Evolutionary conservation across 2,329 filamentous ascomycete species (phyloP).

Genomic region (Ophiostoma novo-ulmi): DNA sequence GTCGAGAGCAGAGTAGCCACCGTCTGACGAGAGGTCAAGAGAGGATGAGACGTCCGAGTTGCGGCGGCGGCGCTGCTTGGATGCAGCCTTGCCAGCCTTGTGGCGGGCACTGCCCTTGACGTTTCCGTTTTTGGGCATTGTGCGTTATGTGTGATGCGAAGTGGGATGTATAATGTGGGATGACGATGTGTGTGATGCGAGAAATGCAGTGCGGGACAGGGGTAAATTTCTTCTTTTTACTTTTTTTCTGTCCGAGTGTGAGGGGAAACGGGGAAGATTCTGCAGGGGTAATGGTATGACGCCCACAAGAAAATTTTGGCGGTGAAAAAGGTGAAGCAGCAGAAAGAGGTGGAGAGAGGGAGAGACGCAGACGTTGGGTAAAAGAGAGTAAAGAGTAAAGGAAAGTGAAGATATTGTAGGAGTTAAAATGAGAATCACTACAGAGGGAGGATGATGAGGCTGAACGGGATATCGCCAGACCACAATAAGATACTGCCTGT

Average conservation of each 20-base stretch:
- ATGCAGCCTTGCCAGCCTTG: slow-evolving; percentile 41
- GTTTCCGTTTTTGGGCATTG: slow-evolving; percentile 48
- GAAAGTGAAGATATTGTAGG: neutral
- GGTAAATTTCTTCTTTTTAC: slow-evolving; percentile 8
- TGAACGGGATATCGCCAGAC: neutral
- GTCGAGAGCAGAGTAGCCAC: slow-evolving; percentile 70
- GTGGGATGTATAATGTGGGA: slow-evolving; percentile 4
- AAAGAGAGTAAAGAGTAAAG: too few species aligned
- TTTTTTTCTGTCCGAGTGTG: neutral
- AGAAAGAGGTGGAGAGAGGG: slow-evolving; percentile 1
- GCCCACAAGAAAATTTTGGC: slow-evolving; percentile 10
- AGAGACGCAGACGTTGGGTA: neutral
- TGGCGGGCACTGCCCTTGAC: slow-evolving; percentile 36
- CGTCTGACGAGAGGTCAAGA: slow-evolving; percentile 59
- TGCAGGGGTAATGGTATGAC: slow-evolving; percentile 16
- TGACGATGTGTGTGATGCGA: neutral
- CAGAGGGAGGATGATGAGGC: neutral
- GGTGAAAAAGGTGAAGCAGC: neutral
- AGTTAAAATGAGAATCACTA: neutral
- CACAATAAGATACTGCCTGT: neutral
- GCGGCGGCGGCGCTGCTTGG: slow-evolving; percentile 44
- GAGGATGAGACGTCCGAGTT: slow-evolving; percentile 52
- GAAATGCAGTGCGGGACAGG: slow-evolving; percentile 5
- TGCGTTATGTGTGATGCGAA: slow-evolving; percentile 28
- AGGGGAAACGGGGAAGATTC: slow-evolving; percentile 15